These are phyloP conservation scores for Colletotrichum acutatum DNA, from an alignment of 2,329 filamentous ascomycete species.

Conservation along the genomic window DNA sequence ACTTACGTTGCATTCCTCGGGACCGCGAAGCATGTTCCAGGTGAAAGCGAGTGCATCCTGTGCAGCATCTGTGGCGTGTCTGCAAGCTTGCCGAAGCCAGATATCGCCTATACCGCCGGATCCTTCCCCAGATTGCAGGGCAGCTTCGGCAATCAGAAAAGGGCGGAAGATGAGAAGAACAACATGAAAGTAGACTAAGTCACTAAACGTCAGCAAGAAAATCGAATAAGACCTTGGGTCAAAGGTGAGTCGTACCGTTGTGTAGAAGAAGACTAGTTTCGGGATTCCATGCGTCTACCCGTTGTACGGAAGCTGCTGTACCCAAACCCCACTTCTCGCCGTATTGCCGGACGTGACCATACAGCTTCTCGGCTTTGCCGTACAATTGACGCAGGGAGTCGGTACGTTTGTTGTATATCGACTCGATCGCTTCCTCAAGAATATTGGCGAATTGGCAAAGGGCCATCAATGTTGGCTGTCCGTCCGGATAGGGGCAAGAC, in stretches of 20 bases:
- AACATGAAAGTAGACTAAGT: conserved; percentile 16
- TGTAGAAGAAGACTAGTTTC: conserved; percentile 24
- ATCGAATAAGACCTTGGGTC: too few species aligned
- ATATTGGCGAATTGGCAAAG: conserved; percentile 29
- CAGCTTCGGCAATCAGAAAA: conserved; percentile 30
- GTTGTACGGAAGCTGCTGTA: not conserved
- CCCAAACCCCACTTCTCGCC: conserved; percentile 26
- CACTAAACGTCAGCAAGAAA: not conserved
- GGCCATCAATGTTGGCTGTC: conserved; percentile 22
- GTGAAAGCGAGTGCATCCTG: conserved; percentile 42
- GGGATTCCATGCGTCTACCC: conserved; percentile 15
- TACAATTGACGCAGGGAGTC: conserved; percentile 42
- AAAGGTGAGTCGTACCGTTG: not conserved
- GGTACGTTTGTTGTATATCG: conserved; percentile 41
- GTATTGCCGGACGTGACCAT: conserved; percentile 9
- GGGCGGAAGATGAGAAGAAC: conserved; percentile 24
- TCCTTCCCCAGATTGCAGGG: conserved; percentile 17
- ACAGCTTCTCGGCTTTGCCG: conserved; percentile 36
- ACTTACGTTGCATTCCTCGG: conserved; percentile 23
- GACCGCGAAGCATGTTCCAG: conserved; percentile 14
- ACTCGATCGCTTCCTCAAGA: conserved; percentile 22
- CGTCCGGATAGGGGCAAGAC: conserved; percentile 18
- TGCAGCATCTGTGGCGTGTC: conserved; percentile 43
- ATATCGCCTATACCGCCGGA: conserved; percentile 38
- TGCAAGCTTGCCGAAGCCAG: conserved; percentile 44